Conservation (phyloP, 768 basidiomycete genomes). For the Suillus decipiens region DNA sequence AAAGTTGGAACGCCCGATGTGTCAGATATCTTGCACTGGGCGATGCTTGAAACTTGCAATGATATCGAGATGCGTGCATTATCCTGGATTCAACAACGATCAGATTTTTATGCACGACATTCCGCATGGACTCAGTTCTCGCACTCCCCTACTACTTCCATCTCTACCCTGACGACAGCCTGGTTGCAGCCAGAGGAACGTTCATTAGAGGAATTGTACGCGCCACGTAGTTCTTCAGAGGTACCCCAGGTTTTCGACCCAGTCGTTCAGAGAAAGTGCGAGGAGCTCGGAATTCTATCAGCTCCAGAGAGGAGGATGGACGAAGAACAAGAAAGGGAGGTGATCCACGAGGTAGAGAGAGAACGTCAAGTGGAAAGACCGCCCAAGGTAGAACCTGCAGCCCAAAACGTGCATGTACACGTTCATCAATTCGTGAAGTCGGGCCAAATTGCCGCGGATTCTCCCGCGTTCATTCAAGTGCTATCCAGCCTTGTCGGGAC, state of each 20-base stretch:
- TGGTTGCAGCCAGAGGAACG: slow-evolving; percentile 48
- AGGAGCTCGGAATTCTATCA: slow-evolving; percentile 19
- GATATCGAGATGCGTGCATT: slow-evolving; percentile 41
- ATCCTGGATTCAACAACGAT: slow-evolving; percentile 44
- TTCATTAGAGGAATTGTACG: slow-evolving; percentile 39
- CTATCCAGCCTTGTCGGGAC: slow-evolving; percentile 17
- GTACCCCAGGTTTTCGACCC: not conserved
- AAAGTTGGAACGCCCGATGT: slow-evolving; percentile 17
- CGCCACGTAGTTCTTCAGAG: not conserved
- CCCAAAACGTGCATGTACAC: slow-evolving; percentile 25
- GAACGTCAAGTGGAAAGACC: slow-evolving; percentile 44
- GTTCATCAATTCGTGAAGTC: slow-evolving; percentile 28
- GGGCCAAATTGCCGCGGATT: slow-evolving; percentile 26
- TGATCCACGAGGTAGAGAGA: slow-evolving; percentile 46
- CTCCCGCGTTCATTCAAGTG: slow-evolving; percentile 24
- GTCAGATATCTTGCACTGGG: slow-evolving; percentile 44
- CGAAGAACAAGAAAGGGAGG: slow-evolving; percentile 55
- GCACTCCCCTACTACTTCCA: not conserved
- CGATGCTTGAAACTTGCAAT: slow-evolving; percentile 44
- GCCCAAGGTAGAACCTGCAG: slow-evolving; percentile 22
- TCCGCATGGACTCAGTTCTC: slow-evolving; percentile 20
- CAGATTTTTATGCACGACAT: slow-evolving; percentile 22
- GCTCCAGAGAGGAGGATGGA: slow-evolving; percentile 31
- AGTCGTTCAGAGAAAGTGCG: slow-evolving; percentile 21
- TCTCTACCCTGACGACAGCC: slow-evolving; percentile 10